phyloP scores from a whole-genome alignment of 2,329 filamentous ascomycete species.

The Colletotrichum lentis region DNA sequence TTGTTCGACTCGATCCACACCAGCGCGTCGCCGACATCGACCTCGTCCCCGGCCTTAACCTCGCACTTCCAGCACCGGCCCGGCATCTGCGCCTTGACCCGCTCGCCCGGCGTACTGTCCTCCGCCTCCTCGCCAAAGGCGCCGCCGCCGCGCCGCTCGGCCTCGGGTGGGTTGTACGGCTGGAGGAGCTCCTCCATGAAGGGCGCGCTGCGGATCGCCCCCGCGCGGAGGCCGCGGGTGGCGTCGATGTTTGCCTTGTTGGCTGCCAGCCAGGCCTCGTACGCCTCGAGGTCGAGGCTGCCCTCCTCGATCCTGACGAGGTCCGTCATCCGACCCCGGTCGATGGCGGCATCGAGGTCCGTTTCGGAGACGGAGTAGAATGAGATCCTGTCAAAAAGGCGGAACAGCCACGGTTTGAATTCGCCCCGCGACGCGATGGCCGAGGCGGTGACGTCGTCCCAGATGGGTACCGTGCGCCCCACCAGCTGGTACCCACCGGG shows the following conservation, averaged over 20 bases:
- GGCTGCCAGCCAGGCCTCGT: conserved; percentile 46
- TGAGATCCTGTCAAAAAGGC: conserved; percentile 47
- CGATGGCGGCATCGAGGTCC: conserved; percentile 42
- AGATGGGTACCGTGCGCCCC: conserved; percentile 48
- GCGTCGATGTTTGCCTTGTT: conserved; percentile 43
- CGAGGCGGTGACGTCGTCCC: conserved; percentile 42
- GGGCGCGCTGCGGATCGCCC: conserved; percentile 42
- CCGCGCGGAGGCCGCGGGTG: conserved; percentile 39
- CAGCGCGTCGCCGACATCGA: conserved; percentile 44
- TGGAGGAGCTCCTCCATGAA: conserved; percentile 45
- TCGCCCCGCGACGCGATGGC: not conserved
- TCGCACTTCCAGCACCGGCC: conserved; percentile 48
- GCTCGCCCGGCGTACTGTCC: conserved; percentile 38
- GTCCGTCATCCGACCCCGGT: conserved; percentile 36
- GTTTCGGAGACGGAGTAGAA: conserved; percentile 46
- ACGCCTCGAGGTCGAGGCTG: conserved; percentile 44
- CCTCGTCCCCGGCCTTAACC: conserved; percentile 41
- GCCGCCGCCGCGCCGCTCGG: conserved; percentile 8
- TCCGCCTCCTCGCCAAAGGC: not conserved
- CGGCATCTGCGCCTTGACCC: conserved; percentile 46
- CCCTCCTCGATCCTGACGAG: conserved; percentile 44
- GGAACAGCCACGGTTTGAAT: conserved; percentile 44
- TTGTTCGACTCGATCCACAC: conserved; percentile 51
- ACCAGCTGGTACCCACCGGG: conserved; percentile 52
- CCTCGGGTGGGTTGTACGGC: conserved; percentile 41